Percentiles rank a stretch among this genome's conserved stretches.
These are phyloP conservation scores for Trichophyton simii DNA, from an alignment of 2,329 filamentous ascomycete species.

Conservation along the genomic window DNA sequence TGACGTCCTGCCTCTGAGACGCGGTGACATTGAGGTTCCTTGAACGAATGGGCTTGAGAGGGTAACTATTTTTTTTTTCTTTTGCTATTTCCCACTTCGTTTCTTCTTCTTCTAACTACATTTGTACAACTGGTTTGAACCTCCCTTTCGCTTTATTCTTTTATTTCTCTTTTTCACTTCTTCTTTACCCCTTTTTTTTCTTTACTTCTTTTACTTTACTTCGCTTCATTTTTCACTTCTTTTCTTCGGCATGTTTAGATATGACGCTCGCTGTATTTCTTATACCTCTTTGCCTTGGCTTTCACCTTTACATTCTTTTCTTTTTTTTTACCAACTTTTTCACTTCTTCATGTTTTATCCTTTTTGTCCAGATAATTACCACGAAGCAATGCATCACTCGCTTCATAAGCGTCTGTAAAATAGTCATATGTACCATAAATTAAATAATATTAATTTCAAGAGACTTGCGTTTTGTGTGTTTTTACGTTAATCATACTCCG, in stretches of 20 bases:
- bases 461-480: neutral
- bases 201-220: too few relatives aligned
- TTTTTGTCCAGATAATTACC: conserved; percentile 1
- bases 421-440: neutral
- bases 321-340: too few relatives aligned
- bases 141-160: neutral
- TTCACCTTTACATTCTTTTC: neutral
- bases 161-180: neutral
- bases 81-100: neutral
- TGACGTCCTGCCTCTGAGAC: conserved; percentile 41
- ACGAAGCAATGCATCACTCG: conserved; percentile 3
- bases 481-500: too few relatives aligned
- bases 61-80: neutral
- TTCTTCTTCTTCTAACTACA: neutral
- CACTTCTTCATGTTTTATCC: neutral
- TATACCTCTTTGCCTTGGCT: neutral
- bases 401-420: neutral
- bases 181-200: neutral
- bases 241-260: neutral
- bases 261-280: neutral
- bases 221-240: neutral
- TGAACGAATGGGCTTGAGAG: conserved; percentile 15
- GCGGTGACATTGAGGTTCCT: conserved; percentile 41
- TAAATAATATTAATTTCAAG: neutral
- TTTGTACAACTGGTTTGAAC: neutral